Evolutionary conservation across 371 early-diverging fungal species (phyloP), one percentile per base, ranked within the genome.

Genomic region (Phascolomyces articulosus): DNA sequence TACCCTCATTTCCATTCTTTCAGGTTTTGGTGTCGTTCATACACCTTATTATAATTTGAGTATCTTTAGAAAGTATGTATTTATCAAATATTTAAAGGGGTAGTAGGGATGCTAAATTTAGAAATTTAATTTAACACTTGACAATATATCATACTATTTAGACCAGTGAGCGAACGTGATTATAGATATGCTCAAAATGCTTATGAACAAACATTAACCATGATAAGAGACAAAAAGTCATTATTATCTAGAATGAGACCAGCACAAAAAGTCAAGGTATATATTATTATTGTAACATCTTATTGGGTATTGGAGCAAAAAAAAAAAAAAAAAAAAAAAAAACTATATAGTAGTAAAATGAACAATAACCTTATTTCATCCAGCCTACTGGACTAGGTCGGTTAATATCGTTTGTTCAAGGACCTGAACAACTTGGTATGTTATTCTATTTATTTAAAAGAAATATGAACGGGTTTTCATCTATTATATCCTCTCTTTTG

Each of bases 11-110:
- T 95, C 98, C 0, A 77, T 94, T 13, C 78, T 98, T 3, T 96
- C 98, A 0, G 98, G 97, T 18, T 95, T 97, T 71, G 96, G 96
- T 75, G 96, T 96, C 0, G 95, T 96, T 34, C 91, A 93, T 71
- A 88, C 90, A 28, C 96, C 96, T 0, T 96, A 93, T 66, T 88
- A 88, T 23, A 72, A 72, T 65, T 85, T 67, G 65, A 55, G 61
- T 15, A 55, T 63, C 15, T 71, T 70, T 15, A 66, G 64, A 58
- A 66, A 62, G 74, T 71, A 56, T 28, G 64, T 28, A 59, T 28
- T 24, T n/a, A n/a, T n/a, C n/a, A n/a, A n/a, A n/a, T n/a, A n/a
- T n/a, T n/a, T n/a, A n/a, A n/a, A n/a, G n/a, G n/a, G n/a, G n/a
- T n/a, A n/a, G n/a, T n/a, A n/a, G n/a, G n/a, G n/a, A n/a, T n/a